phyloP scores from a whole-genome alignment of 2,329 filamentous ascomycete species.

The Cordyceps farinosa region DNA sequence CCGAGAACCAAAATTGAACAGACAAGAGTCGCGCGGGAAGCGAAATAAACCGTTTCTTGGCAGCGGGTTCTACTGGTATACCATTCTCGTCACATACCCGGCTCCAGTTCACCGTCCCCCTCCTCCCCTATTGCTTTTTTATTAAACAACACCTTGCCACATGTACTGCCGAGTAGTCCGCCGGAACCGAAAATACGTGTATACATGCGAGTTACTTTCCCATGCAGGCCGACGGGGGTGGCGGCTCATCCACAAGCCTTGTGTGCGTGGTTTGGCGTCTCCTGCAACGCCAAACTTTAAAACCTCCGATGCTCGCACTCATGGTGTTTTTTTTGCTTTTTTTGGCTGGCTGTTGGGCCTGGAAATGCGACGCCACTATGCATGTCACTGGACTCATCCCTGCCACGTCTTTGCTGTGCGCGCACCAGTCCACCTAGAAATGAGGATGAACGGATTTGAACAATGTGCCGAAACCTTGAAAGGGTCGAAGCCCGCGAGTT shows the following conservation, averaged over 20 bases:
- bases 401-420: not conserved
- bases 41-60: slow-evolving; percentile 8
- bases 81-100: not conserved
- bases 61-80: not conserved
- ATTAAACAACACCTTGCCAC: not conserved
- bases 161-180: not conserved
- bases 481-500: not conserved
- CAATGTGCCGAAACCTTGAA: not conserved
- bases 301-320: not conserved
- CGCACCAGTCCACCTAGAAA: not conserved
- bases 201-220: not conserved
- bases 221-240: not conserved
- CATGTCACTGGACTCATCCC: not conserved
- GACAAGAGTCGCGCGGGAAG: slow-evolving; percentile 1
- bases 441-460: not conserved
- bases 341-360: not conserved
- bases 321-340: not conserved
- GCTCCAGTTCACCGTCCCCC: not conserved
- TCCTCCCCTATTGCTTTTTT: not conserved
- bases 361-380: not conserved
- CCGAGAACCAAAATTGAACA: not conserved
- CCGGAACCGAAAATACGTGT: not conserved
- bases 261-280: not conserved
- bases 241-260: not conserved
- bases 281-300: slow-evolving; percentile 10